These are phyloP conservation scores for Cerioporus squamosus DNA, from an alignment of 1,284 basidiomycete genomes.

Conservation along the genomic window DNA sequence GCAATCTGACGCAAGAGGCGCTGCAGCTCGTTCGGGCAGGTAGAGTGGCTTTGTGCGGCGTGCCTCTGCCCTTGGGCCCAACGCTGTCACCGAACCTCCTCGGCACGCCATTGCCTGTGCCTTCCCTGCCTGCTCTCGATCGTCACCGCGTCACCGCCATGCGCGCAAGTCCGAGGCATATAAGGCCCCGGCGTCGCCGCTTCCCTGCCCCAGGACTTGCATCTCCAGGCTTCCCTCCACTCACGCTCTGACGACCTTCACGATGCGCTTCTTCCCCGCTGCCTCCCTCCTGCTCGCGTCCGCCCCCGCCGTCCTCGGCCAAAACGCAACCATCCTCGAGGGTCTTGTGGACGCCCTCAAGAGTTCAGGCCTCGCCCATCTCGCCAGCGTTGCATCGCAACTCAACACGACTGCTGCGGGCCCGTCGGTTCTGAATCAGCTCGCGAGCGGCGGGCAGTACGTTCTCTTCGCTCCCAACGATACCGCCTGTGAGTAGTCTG, in stretches of 20 bases:
- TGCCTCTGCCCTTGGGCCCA: too few relatives aligned
- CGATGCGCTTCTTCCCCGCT: constrained; percentile 22
- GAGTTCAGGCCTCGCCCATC: constrained; percentile 41
- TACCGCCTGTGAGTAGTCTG: constrained; percentile 43
- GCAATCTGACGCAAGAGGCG: too few relatives aligned
- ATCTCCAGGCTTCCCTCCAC: too few relatives aligned
- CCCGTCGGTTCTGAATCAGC: constrained; percentile 43
- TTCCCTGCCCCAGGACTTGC: too few relatives aligned
- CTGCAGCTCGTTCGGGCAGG: too few relatives aligned
- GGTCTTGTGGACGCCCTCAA: constrained; percentile 41
- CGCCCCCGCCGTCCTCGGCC: constrained; percentile 27
- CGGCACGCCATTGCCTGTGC: too few relatives aligned
- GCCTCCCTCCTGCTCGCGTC: constrained; percentile 25
- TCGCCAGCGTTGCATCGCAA: constrained; percentile 38
- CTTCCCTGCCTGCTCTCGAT: too few relatives aligned
- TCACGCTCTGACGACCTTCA: constrained; percentile 6
- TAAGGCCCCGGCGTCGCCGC: too few relatives aligned
- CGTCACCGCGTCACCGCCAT: too few relatives aligned
- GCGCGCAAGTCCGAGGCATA: too few relatives aligned
- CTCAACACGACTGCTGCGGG: constrained; percentile 50
- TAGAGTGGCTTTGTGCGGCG: too few relatives aligned
- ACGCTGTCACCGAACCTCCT: too few relatives aligned
- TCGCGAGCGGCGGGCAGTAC: constrained; percentile 42
- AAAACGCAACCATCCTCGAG: constrained; percentile 36
- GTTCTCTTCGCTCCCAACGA: constrained; percentile 56